Evolutionary conservation across 495 filamentous ascomycete species (phyloP), one percentile per base, ranked within the genome.

Genomic region (Lophiostoma macrostomum): DNA sequence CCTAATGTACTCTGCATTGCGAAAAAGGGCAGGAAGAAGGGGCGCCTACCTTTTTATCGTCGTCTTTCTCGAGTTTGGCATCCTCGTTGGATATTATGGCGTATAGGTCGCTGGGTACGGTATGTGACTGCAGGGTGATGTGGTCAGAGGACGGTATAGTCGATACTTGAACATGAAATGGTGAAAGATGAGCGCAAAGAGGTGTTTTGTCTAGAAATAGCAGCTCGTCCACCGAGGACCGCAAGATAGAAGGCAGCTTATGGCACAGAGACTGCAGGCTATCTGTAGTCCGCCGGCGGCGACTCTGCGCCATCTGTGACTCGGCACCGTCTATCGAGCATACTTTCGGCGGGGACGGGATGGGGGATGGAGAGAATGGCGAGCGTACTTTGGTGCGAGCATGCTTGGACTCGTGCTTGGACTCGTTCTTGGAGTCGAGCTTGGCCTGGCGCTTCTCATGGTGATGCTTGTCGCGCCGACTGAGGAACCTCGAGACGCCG

Each of bases 401-500:
- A 29, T 55, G 40, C 37, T 62, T 62, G 23, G 53, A 53, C 2
- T n/a, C 66, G 50, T 73, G 73, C 52, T 75, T 78, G n/a, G n/a
- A n/a, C n/a, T n/a, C n/a, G n/a, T n/a, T n/a, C n/a, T n/a, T n/a
- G n/a, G n/a, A n/a, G n/a, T n/a, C n/a, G n/a, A n/a, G n/a, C n/a
- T n/a, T n/a, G n/a, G n/a, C n/a, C n/a, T n/a, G n/a, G n/a, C n/a
- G n/a, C n/a, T n/a, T n/a, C n/a, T n/a, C n/a, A 43, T 59, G 64
- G 64, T 76, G 71, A 53, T 71, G 69, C 67, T 85, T 89, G 35
- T 91, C 87, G 36, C 87, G 80, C 57, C 83, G 79, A 44, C 84
- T 89, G 42, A 90, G 80, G 60, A 93, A 84, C 56, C 80, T 71
- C 55, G 82, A 76, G 55, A 87, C 77, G 7, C 79, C 80, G 67